phyloP scores from a whole-genome alignment of 768 basidiomycete species.

The Hysterangium stoloniferum region DNA sequence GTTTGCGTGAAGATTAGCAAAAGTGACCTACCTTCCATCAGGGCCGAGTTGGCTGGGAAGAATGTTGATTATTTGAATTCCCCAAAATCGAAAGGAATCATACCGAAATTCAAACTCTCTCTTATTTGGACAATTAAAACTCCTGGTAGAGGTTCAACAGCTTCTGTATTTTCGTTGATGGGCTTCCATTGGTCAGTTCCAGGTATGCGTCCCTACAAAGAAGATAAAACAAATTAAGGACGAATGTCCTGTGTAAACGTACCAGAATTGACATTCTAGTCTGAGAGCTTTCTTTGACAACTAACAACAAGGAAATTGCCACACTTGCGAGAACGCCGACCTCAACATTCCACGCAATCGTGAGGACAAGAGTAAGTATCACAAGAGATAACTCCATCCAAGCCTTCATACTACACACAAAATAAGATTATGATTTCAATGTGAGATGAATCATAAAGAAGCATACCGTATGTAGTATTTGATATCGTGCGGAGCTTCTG shows the following conservation, averaged over 20 bases:
- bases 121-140: constrained; percentile 83
- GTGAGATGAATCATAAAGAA: background rate
- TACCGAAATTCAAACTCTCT: constrained; percentile 88
- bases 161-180: constrained; percentile 79
- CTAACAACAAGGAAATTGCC: constrained; percentile 79
- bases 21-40: constrained; percentile 63
- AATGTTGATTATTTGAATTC: background rate
- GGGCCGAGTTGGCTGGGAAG: constrained; percentile 78
- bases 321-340: constrained; percentile 84
- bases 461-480: constrained; percentile 74
- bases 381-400: constrained; percentile 87
- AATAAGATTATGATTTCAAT: background rate
- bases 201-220: constrained; percentile 68
- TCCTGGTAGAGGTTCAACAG: constrained; percentile 70
- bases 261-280: constrained; percentile 88
- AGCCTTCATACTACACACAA: constrained; percentile 57
- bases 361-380: constrained; percentile 78
- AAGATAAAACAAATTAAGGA: background rate
- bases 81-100: too few relatives aligned
- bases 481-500: constrained; percentile 83
- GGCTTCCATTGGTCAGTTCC: constrained; percentile 88
- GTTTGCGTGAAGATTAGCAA: background rate
- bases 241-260: constrained; percentile 17
- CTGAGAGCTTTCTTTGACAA: constrained; percentile 82
- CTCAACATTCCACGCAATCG: constrained; percentile 86